Evolutionary conservation across 192 early-diverging fungal genomes (phyloP), one percentile per base, ranked within the genome.

Genomic region (Allomyces arbusculus): DNA sequence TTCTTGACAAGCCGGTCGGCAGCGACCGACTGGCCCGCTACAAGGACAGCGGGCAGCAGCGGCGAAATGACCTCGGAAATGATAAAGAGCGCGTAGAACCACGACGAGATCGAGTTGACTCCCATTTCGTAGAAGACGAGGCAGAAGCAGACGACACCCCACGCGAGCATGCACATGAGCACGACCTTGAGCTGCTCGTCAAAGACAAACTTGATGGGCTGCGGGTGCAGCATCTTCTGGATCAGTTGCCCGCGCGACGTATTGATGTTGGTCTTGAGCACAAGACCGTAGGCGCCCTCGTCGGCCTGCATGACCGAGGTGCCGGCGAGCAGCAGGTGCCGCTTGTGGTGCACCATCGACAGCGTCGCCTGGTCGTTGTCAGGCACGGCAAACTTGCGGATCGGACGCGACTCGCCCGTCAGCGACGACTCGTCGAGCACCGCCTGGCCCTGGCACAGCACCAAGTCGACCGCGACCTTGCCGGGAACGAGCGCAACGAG

Each of bases 371-470:
- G 63, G 28, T 75, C 73, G 58, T 87, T 84, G 65, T 76, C 67
- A 63, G 79, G 79, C 24, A 87, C 73, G 19, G 87, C 69, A 63
- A 89, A 79, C 71, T 91, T 91, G 65, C 85, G 80, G 61, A 91
- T 81, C 1, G 89, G 89, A 67, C 86, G 78, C 7, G 89, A 86
- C 77, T 91, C 89, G 64, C 85, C 89, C 0, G 87, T 91, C 61
- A 91, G 73, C 23, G 81, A 79, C 55, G 78, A 79, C 65, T 91
- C 89, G 72, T 91, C 85, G 23, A 83, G 83, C 22, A 91, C 86
- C 0, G 80, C 80, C 40, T 84, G 82, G 45, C 89, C 89, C 24
- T 74, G 68, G 6, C 89, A 65, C 25, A 91, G 74, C 4, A 85
- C 83, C 28, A 78, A 81, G 63, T 91, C 89, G 50, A 84, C 86